Evolutionary conservation across 2,329 filamentous ascomycete genomes (phyloP), one percentile per base, ranked within the genome.

Genomic region (Pseudomassariella vexata): DNA sequence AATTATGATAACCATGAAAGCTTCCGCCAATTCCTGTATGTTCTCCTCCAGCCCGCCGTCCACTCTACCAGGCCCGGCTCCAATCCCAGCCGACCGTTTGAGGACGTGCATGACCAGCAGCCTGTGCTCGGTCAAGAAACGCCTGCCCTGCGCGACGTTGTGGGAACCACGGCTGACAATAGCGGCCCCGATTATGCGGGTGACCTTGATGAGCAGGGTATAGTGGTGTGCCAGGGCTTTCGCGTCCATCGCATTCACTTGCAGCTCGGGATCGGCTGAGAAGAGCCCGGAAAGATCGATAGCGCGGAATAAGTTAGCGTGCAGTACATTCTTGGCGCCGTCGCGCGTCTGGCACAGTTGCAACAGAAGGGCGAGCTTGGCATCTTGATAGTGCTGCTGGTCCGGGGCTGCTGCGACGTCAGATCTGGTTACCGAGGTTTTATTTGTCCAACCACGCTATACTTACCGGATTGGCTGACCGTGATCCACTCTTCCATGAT

Each of bases 251-350:
- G 81, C 73, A 45, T 85, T 77, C 36, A 89, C 78, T 38, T 94
- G 88, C 34, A 98, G 78, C 56, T 98, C 92, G 1, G 92, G 92
- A 55, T 98, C 92, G 9, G 85, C 84, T 7, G 79, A 70, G 56
- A 96, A 98, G 15, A 96, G 71, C n/a, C 79, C 77, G 1, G 88
- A 94, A 35, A 82, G 76, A 40, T 84, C 82, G 18, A 96, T 66
- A 0, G 85, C 74, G 26, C 81, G 75, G 64, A 98, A 90, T 5
- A 98, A 71, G 40, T 90, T 90, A 7, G 86, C 85, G 49, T 94
- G 88, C 24, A 96, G 70, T n/a, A 95, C 78, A 41, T 86, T 79
- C 36, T 82, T 82, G 28, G 92, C 89, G 18, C 92, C 94, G n/a
- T 73, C 65, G 36, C 84, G 80, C 2, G 83, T 90, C 55, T 94